Evolutionary conservation across 2,329 filamentous ascomycete genomes (phyloP).

Genomic region (Trichoderma guizhouense): DNA sequence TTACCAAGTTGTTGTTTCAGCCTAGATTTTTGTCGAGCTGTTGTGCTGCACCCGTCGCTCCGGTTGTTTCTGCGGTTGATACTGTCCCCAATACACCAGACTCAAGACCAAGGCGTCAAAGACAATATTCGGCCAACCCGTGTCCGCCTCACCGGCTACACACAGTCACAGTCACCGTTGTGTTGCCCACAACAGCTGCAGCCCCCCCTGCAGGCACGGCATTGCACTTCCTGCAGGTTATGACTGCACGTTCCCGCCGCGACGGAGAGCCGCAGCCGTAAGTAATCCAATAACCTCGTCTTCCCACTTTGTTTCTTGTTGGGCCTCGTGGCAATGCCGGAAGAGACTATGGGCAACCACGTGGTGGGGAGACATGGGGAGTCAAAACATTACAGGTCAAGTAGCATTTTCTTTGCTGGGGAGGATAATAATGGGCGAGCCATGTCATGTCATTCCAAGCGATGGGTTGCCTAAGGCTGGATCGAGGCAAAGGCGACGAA

Average conservation of each 20-base stretch:
- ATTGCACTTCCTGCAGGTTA: not conserved
- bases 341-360: not conserved
- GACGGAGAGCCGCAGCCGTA: not conserved
- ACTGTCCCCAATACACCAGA: not conserved
- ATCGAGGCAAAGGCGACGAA: not conserved
- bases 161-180: not conserved
- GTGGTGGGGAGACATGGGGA: conserved; percentile 6
- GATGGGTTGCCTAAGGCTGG: conserved; percentile 3
- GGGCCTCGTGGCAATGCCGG: not conserved
- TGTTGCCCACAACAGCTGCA: not conserved
- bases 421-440: not conserved
- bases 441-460: not conserved
- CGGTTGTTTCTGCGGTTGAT: not conserved
- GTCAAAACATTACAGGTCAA: not conserved
- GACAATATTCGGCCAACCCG: not conserved
- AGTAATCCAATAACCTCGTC: not conserved
- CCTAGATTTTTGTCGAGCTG: not conserved
- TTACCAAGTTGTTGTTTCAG: not conserved
- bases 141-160: conserved; percentile 1
- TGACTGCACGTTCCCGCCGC: not conserved
- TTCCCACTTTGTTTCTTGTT: not conserved
- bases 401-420: not conserved
- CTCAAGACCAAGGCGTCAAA: not conserved
- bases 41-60: not conserved
- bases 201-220: not conserved